Evolutionary conservation across 129 eudicot species (phyloP).

Genomic region (Ambrosia trifida): DNA sequence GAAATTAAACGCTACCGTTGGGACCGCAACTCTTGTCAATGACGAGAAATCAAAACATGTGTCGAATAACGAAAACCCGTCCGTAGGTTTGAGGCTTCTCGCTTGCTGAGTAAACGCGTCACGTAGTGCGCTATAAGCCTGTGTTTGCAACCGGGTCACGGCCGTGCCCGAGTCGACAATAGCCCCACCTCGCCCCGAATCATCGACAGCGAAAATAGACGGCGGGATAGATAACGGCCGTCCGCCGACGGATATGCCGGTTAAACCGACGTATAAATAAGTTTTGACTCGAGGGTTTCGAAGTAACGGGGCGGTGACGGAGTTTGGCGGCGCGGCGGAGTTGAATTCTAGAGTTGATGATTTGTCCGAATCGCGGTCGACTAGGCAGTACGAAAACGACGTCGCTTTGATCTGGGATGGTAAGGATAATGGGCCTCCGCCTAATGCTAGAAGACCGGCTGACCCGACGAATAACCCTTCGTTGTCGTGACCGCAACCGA

Average conservation of each 20-base stretch:
- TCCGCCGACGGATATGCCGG: slow-evolving; percentile 75
- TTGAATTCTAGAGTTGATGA: slow-evolving; percentile 73
- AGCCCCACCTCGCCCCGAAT: slow-evolving; percentile 58
- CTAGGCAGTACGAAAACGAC: slow-evolving; percentile 79
- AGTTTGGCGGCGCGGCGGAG: slow-evolving; percentile 45
- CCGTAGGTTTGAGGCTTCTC: slow-evolving; percentile 31
- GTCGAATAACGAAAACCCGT: slow-evolving; percentile 58
- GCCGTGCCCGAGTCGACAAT: slow-evolving; percentile 95
- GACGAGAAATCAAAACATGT: slow-evolving; percentile 67
- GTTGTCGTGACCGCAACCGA: slow-evolving; percentile 82
- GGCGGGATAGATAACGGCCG: slow-evolving; percentile 39
- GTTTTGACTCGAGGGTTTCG: slow-evolving; percentile 38
- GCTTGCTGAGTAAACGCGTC: slow-evolving; percentile 54
- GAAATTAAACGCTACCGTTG: slow-evolving; percentile 67
- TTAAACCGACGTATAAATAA: slow-evolving; percentile 59
- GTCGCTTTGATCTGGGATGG: slow-evolving; percentile 69
- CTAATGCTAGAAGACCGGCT: slow-evolving; percentile 60
- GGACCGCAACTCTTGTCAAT: slow-evolving; percentile 49
- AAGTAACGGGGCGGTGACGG: slow-evolving; percentile 56
- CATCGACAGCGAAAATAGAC: slow-evolving; percentile 47
- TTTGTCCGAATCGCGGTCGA: slow-evolving; percentile 57
- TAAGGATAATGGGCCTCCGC: slow-evolving; percentile 56
- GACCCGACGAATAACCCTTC: slow-evolving; percentile 62
- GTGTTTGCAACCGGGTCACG: slow-evolving; percentile 61
- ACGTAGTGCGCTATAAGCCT: slow-evolving; percentile 55